These are phyloP conservation scores for Ogataea degrootiae DNA, from an alignment of 805 yeast species.

Conservation along the genomic window DNA sequence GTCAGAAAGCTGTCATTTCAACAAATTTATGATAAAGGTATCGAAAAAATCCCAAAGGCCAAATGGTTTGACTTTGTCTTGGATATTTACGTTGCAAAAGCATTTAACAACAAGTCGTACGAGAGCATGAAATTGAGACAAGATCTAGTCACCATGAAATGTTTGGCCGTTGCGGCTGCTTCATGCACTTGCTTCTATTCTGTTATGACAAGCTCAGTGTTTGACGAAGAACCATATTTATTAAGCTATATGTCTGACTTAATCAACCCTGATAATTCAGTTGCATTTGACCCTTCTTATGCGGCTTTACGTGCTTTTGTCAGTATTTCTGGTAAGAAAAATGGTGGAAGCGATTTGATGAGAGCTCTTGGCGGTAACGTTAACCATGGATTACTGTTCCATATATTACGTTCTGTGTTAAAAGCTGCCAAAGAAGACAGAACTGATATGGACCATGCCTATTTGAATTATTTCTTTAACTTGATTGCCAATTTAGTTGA, in stretches of 20 bases:
- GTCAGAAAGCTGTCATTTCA: slow-evolving; percentile 50
- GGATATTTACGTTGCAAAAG: slow-evolving; percentile 61
- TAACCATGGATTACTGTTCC: slow-evolving; percentile 77
- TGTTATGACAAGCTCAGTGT: slow-evolving; percentile 57
- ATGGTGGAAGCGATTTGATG: slow-evolving; percentile 72
- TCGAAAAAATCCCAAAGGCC: slow-evolving; percentile 54
- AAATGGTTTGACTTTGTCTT: slow-evolving; percentile 59
- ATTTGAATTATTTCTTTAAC: slow-evolving; percentile 44
- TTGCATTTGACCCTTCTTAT: slow-evolving; percentile 49
- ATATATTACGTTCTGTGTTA: slow-evolving; percentile 60
- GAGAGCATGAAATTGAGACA: slow-evolving; percentile 54
- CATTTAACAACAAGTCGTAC: slow-evolving; percentile 52
- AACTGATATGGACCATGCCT: slow-evolving; percentile 20
- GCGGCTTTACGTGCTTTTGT: slow-evolving; percentile 66
- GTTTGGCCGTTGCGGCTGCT: slow-evolving; percentile 61
- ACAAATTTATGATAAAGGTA: slow-evolving; percentile 61
- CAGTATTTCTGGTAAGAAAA: slow-evolving; percentile 59
- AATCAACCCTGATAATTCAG: slow-evolving; percentile 57
- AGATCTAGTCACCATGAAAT: slow-evolving; percentile 57
- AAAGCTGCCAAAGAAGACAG: slow-evolving; percentile 38
- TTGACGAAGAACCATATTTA: slow-evolving; percentile 68
- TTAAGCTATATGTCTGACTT: slow-evolving; percentile 67
- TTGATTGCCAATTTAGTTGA: slow-evolving; percentile 59
- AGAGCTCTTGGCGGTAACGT: slow-evolving; percentile 81
- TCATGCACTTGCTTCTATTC: slow-evolving; percentile 53